These are phyloP conservation scores for Malus hybrid DNA, from an alignment of 331 rosid genomes.

Conservation along the genomic window DNA sequence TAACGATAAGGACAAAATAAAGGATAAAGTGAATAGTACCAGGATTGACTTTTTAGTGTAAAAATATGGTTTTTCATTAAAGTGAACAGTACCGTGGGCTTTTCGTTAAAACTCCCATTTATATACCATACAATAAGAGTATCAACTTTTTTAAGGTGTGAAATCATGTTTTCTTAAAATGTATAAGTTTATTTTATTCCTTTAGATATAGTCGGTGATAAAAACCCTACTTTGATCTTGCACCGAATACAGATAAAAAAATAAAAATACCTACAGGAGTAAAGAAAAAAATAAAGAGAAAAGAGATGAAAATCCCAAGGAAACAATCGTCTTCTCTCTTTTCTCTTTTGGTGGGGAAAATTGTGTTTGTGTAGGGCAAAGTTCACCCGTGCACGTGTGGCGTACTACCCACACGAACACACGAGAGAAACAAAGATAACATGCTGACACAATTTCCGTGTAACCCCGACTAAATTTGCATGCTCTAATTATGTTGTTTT, in stretches of 20 bases:
- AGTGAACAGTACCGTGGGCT: no score
- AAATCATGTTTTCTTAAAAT: not conserved
- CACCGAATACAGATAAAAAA: not conserved
- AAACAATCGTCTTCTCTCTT: not conserved
- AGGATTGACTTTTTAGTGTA: no score
- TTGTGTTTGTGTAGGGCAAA: not conserved
- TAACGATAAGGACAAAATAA: no score
- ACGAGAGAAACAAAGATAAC: slow-evolving; percentile 13
- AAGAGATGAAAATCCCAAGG: not conserved
- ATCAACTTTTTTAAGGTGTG: not conserved
- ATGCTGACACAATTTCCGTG: slow-evolving; percentile 34
- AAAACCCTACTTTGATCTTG: not conserved
- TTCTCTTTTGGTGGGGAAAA: not conserved
- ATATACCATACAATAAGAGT: not conserved
- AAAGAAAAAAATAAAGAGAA: not conserved
- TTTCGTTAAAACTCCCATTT: no score
- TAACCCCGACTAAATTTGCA: slow-evolving; percentile 19
- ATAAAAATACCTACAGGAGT: not conserved
- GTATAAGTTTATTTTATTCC: not conserved
- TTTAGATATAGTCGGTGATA: not conserved
- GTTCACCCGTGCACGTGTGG: slow-evolving; percentile 36
- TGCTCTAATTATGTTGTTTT: slow-evolving; percentile 35
- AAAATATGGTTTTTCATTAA: no score
- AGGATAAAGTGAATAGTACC: no score
- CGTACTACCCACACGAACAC: not conserved